Percentiles rank a stretch among this genome's conserved stretches.
Conservation (phyloP, 768 basidiomycete species). For the Tulasnella sp. region DNA sequence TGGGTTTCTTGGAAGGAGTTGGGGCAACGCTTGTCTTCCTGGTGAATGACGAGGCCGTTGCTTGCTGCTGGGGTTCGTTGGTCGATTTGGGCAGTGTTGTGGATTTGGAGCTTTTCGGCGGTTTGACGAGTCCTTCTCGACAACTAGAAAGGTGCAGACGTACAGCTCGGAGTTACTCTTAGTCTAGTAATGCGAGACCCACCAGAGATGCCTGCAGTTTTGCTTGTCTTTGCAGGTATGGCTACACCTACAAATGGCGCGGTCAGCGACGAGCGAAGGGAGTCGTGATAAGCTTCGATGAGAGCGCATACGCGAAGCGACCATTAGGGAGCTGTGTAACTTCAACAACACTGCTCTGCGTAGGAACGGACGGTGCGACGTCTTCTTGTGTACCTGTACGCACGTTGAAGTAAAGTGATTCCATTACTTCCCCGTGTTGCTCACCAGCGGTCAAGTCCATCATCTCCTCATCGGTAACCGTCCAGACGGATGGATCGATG, state of each 20-base stretch:
- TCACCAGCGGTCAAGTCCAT: conserved; percentile 8
- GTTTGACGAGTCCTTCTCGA: conserved; percentile 55
- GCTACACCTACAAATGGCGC: conserved; percentile 50
- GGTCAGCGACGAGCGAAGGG: background rate
- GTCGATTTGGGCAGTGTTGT: background rate
- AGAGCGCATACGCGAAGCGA: conserved; percentile 47
- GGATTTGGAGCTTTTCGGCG: conserved; percentile 31
- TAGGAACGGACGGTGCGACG: background rate
- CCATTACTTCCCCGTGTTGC: background rate
- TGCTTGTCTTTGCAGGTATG: conserved; percentile 73
- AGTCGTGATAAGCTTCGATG: background rate
- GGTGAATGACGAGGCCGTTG: background rate
- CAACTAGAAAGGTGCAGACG: conserved; percentile 43
- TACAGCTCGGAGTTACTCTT: background rate
- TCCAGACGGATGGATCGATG: conserved; percentile 56
- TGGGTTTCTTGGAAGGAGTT: background rate
- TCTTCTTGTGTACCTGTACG: conserved; percentile 17
- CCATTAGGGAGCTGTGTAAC: conserved; percentile 49
- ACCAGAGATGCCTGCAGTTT: conserved; percentile 73
- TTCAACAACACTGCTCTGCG: background rate
- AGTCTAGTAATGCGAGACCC: background rate
- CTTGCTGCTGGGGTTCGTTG: background rate
- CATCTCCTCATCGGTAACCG: conserved; percentile 32
- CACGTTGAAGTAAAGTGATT: background rate
- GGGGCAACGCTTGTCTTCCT: background rate